Base-by-base conservation (phyloP, 2,329 filamentous ascomycete species). In the Albifimbria verrucaria region DNA sequence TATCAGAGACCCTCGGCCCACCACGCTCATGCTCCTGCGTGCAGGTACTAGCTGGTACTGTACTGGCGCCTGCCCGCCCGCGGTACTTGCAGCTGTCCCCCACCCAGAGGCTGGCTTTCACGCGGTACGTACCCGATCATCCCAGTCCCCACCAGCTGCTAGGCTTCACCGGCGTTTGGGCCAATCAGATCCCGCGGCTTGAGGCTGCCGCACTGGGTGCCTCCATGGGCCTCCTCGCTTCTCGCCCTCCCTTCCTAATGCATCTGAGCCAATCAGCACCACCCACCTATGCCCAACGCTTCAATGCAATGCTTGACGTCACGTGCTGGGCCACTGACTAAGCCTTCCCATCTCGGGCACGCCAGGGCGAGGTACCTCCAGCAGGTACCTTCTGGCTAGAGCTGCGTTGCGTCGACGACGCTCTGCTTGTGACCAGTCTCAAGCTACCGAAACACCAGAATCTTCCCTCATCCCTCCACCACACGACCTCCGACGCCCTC, bases 1-100 rank as follows among this genome's bases (percentile, higher is more conserved):
- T 60, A 62, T 59, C 57, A 50, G 54, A 10, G 53, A 52, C 54
- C 49, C 54, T 17, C 43, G 26, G 45, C 53, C 49, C 55, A 47
- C 32, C 32, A 39, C 32, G 32, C 32, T n/a, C 12, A 39, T 17
- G 32, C 32, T 17, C 12, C 32, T n/a, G 12, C 15, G 46, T 25
- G 23, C 25, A 48, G 25, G 26, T 32, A 36, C 46, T 23, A 9
- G 21, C 44, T 20, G 9, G 41, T 20, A 26, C 26, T 11, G 44
- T n/a, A 47, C 46, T 26, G 18, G n/a, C 18, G 24, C 24, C 46
- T n/a, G 25, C 21, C 43, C 10, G 15, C 41, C 11, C n/a, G n/a
- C n/a, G n/a, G n/a, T n/a, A n/a, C n/a, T n/a, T n/a, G n/a, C n/a
- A n/a, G n/a, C n/a, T n/a, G n/a, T n/a, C n/a, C n/a, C n/a, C n/a